Base-by-base conservation (phyloP, 2,329 filamentous ascomycete species). In the Cladosporium sp. region DNA sequence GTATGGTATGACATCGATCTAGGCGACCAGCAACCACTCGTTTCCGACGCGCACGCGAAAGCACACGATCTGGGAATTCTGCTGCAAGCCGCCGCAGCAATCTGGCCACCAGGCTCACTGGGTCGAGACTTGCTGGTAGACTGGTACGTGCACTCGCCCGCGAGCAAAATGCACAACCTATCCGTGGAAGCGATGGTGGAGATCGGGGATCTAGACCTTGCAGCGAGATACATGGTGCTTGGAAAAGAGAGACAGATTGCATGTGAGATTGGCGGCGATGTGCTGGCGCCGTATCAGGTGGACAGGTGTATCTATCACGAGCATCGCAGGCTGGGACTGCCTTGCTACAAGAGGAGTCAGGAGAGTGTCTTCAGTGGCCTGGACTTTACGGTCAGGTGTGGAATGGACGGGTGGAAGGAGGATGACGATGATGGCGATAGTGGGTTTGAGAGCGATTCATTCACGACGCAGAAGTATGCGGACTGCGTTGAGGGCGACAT, bases 81-180 rank as follows among this genome's bases (percentile, higher is more conserved):
- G 2, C 52, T 55, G 4, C 30, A 37, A 38, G 52, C 40, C 8
- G 52, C 52, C 15, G 39, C 52, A 3, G 52, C 52, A 8, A 55
- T 55, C 12, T 55, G 52, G 52, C 52, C 52, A n/a, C 28, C 52
- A 5, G 52, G 39, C 12, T 55, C 52, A 11, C 40, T 47, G 19
- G 52, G 52, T 3, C 17, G 52, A 11, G 52, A 55, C 14, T 19
- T 55, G 19, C 19, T 55, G 28, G 52, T 55, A 11, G 52, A 55
- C 4, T 55, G 52, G 52, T 55, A 55, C 30, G 52, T 55, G 40
- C 17, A 55, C 19, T 55, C 52, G 12, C 8, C 52, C 11, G 52
- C 40, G 0, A 7, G 11, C 17, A n/a, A 36, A 5, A 15, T 55
- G 40, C 52, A 55, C 2, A 55, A 55, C 4, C 14, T 55, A 6